Evolutionary conservation across 108 stramenopile genomes (phyloP).

Genomic region (Parietichytrium sp.): DNA sequence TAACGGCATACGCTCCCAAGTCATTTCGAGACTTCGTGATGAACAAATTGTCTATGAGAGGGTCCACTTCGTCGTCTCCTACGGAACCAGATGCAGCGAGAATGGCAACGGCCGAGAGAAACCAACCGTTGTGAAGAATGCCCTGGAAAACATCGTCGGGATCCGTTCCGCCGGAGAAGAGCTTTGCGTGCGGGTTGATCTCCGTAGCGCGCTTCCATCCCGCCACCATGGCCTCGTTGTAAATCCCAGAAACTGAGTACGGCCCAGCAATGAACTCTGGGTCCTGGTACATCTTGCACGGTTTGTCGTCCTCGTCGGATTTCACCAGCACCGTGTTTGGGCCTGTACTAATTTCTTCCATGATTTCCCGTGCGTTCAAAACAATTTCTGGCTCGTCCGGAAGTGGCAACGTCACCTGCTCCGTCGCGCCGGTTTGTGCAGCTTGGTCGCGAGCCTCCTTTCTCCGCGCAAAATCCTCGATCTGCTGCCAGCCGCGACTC

Average conservation of each 20-base stretch:
- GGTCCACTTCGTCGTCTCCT: slow-evolving; percentile 34
- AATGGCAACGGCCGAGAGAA: slow-evolving; percentile 38
- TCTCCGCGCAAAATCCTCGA: neutral
- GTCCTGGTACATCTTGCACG: neutral
- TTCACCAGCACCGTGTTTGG: neutral
- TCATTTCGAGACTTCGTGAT: neutral
- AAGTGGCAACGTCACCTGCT: neutral
- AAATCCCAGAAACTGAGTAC: neutral
- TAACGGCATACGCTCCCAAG: slow-evolving; percentile 49
- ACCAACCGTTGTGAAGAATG: slow-evolving; percentile 43
- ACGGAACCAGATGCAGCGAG: slow-evolving; percentile 38
- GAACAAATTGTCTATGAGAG: slow-evolving; percentile 40
- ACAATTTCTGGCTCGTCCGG: neutral
- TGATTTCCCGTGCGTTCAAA: neutral
- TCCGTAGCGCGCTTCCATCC: neutral
- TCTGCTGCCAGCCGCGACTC: neutral
- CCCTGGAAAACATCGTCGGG: slow-evolving; percentile 45
- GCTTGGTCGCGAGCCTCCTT: neutral
- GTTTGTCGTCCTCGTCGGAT: neutral
- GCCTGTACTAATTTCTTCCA: neutral
- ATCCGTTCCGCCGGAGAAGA: slow-evolving; percentile 53
- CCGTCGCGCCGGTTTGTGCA: neutral
- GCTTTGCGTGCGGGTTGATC: neutral
- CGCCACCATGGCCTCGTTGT: neutral
- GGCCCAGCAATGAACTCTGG: neutral